Percentiles rank a stretch among this genome's conserved stretches.
phyloP scores from a whole-genome alignment of 2,329 filamentous ascomycete genomes.

The Aspergillus texensis region DNA sequence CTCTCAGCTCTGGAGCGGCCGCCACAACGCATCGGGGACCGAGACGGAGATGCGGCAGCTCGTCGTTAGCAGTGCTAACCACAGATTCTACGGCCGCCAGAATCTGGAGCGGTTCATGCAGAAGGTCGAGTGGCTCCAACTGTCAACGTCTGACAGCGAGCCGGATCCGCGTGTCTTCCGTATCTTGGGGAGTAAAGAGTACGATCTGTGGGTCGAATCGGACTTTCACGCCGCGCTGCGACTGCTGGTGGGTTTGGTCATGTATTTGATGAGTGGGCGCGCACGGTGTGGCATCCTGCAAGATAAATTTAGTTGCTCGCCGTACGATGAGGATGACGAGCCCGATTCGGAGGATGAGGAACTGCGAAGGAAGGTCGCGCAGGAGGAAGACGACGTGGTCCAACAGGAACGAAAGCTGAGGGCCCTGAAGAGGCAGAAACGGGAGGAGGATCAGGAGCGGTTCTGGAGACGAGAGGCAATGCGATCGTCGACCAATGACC shows the following conservation, averaged over 20 bases:
- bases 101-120: constrained; percentile 23
- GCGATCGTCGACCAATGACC: constrained; percentile 12
- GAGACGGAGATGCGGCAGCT: not conserved
- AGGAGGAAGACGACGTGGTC: constrained; percentile 15
- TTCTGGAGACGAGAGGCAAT: constrained; percentile 16
- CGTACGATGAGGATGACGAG: constrained; percentile 17
- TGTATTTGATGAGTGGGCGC: constrained; percentile 33
- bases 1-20: constrained; percentile 26
- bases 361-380: constrained; percentile 2
- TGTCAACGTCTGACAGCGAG: constrained; percentile 21
- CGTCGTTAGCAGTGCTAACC: not conserved
- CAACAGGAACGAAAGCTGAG: constrained; percentile 17
- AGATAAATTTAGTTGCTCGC: constrained; percentile 22
- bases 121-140: constrained; percentile 18
- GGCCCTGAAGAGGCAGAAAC: constrained; percentile 11
- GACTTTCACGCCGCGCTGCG: constrained; percentile 25
- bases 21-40: constrained; percentile 13
- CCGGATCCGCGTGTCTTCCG: constrained; percentile 22
- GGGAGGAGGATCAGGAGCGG: constrained; percentile 13
- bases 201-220: constrained; percentile 27
- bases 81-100: constrained; percentile 19
- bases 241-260: constrained; percentile 23
- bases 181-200: constrained; percentile 29
- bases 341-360: constrained; percentile 12
- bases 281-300: constrained; percentile 29